A percentile compares a stretch with the other conserved stretches of the same genome.
phyloP scores from a whole-genome alignment of 192 early-diverging fungal species.

The Backusella mclennaniae region DNA sequence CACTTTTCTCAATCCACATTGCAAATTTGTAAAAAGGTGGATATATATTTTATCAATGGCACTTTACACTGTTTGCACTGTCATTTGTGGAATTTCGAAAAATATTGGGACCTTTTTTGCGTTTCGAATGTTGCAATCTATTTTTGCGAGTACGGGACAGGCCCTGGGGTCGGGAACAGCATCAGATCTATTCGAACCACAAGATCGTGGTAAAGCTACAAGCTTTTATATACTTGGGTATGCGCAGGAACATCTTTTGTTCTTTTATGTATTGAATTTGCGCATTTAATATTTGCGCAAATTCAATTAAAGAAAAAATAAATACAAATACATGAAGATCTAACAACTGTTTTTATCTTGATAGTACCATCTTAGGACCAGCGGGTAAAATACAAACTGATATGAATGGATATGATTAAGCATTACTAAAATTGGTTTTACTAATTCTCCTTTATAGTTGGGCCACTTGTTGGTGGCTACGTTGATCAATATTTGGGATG shows the following conservation, averaged over 20 bases:
- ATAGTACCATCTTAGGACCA: constrained; percentile 37
- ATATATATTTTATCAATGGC: constrained; percentile 32
- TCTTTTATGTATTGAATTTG: not conserved
- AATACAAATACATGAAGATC: not conserved
- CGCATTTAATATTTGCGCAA: not conserved
- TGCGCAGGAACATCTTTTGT: not conserved
- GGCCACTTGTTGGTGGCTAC: constrained; percentile 39
- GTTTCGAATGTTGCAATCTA: constrained; percentile 34
- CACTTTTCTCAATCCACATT: not conserved
- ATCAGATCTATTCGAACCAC: constrained; percentile 32
- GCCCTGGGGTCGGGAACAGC: constrained; percentile 34
- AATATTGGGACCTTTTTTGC: constrained; percentile 33
- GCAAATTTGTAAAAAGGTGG: constrained; percentile 3
- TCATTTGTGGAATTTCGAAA: constrained; percentile 26
- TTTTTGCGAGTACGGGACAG: constrained; percentile 27
- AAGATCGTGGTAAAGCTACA: constrained; percentile 34
- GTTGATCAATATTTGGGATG: constrained; percentile 31
- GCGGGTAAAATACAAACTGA: not conserved
- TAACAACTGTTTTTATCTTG: not conserved
- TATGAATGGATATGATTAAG: too few species aligned
- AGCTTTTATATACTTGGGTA: constrained; percentile 27
- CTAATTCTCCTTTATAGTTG: not conserved
- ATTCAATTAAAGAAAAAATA: not conserved
- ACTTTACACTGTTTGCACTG: constrained; percentile 26
- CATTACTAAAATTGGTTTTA: too few species aligned